A percentile compares a stretch with the other conserved stretches of the same genome.
These are phyloP conservation scores for Chrysoporthe cubensis DNA, from an alignment of 2,329 filamentous ascomycete genomes.

Conservation along the genomic window DNA sequence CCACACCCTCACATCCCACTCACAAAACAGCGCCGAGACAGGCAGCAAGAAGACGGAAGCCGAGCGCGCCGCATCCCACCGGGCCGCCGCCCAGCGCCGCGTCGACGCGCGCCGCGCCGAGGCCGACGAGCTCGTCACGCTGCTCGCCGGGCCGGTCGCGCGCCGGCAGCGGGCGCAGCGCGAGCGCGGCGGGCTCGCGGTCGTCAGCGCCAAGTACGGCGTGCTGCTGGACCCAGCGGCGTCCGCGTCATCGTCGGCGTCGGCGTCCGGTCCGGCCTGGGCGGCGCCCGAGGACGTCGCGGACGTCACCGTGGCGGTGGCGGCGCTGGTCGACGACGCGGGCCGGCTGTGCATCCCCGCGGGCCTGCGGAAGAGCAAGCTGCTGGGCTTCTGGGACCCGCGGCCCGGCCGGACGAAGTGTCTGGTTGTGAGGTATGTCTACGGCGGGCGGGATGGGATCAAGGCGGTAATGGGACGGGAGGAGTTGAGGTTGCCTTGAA, in stretches of 20 bases:
- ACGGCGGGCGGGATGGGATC: conserved; percentile 40
- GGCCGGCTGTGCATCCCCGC: conserved; percentile 43
- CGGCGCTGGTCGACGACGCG: conserved; percentile 47
- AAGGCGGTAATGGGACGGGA: conserved; percentile 44
- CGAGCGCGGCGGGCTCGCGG: conserved; percentile 47
- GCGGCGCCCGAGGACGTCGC: conserved; percentile 48
- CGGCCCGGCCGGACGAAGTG: conserved; percentile 49
- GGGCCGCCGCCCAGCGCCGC: conserved; percentile 32
- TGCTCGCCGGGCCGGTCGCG: conserved; percentile 47
- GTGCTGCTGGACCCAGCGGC: conserved; percentile 30
- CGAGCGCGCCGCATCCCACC: conserved; percentile 6
- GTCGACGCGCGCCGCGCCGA: conserved; percentile 45
- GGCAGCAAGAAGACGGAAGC: neutral
- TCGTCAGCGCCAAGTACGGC: conserved; percentile 55
- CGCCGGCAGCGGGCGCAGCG: conserved; percentile 42
- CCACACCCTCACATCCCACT: conserved; percentile 26
- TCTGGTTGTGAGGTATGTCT: conserved; percentile 50
- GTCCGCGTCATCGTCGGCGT: neutral
- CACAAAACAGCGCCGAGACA: neutral
- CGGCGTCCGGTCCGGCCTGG: conserved; percentile 29
- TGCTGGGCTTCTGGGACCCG: conserved; percentile 58
- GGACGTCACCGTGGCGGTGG: conserved; percentile 53
- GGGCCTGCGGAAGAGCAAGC: conserved; percentile 47
- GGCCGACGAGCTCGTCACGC: conserved; percentile 49
- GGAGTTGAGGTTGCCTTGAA: conserved; percentile 41